Conservation (phyloP, 345 rosid genomes). For the Brassica nigra region DNA sequence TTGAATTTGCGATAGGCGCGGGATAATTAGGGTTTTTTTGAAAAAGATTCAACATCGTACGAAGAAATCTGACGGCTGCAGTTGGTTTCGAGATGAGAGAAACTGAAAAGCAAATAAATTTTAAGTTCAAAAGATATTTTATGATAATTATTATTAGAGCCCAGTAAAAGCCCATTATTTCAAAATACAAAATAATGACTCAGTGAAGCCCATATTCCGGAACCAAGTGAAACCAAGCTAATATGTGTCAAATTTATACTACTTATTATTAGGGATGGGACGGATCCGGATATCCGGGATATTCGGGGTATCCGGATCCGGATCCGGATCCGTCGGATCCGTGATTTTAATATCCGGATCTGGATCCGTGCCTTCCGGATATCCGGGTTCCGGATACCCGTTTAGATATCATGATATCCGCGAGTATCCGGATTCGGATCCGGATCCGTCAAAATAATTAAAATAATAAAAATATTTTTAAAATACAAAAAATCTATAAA, state of each 20-base stretch:
- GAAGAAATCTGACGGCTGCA: constrained; percentile 13
- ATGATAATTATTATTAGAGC: background rate
- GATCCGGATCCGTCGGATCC: too few relatives aligned
- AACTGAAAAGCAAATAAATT: background rate
- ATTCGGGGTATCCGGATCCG: too few relatives aligned
- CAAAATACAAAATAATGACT: background rate
- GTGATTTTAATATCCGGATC: too few relatives aligned
- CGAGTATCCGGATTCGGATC: too few relatives aligned
- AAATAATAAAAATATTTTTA: too few relatives aligned
- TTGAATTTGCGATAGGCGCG: constrained; percentile 32
- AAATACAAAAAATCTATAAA: too few relatives aligned
- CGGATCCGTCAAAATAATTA: too few relatives aligned
- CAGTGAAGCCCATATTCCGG: background rate
- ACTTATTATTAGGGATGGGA: too few relatives aligned
- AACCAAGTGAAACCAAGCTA: background rate
- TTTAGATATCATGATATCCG: too few relatives aligned
- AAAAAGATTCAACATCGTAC: background rate
- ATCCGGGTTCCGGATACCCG: too few relatives aligned
- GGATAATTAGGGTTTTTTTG: background rate
- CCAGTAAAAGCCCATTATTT: background rate
- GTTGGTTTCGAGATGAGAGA: background rate
- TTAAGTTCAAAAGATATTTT: background rate
- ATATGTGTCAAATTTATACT: background rate
- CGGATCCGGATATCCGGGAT: too few relatives aligned
- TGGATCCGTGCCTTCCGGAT: too few relatives aligned